phyloP scores from a whole-genome alignment of 441 rosid species.

The Gossypium trilobum region DNA sequence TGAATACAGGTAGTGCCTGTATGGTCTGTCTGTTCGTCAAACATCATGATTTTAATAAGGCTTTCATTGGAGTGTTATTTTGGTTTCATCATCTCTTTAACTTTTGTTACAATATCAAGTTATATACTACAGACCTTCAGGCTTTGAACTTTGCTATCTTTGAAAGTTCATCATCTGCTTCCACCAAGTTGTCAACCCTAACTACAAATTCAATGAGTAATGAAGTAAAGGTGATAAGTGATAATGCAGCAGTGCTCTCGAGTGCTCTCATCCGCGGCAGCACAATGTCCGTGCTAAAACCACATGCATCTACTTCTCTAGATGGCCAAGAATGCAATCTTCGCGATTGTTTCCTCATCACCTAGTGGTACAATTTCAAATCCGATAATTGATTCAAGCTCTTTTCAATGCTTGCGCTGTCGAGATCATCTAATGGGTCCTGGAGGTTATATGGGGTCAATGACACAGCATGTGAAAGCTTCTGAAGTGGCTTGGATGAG shows the following conservation, averaged over 20 bases:
- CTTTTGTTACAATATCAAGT: not conserved
- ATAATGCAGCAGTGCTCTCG: slow-evolving; percentile 54
- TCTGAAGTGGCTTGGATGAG: slow-evolving; percentile 23
- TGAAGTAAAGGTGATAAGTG: slow-evolving; percentile 50
- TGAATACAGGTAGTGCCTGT: slow-evolving; percentile 32
- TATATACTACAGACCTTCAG: slow-evolving; percentile 17
- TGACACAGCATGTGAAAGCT: slow-evolving; percentile 23
- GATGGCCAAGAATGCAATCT: slow-evolving; percentile 57
- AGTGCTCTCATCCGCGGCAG: slow-evolving; percentile 47
- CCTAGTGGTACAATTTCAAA: slow-evolving; percentile 40
- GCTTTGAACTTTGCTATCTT: slow-evolving; percentile 45
- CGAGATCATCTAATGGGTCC: slow-evolving; percentile 16
- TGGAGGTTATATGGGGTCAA: slow-evolving; percentile 10
- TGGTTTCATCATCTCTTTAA: not conserved
- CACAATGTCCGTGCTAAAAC: slow-evolving; percentile 15
- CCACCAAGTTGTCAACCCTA: slow-evolving; percentile 54
- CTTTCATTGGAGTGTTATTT: slow-evolving; percentile 8
- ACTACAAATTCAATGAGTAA: slow-evolving; percentile 63
- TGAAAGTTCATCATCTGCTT: slow-evolving; percentile 52
- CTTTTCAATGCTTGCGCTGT: not conserved
- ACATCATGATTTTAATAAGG: slow-evolving; percentile 38
- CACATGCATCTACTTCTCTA: slow-evolving; percentile 40
- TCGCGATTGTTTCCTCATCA: slow-evolving; percentile 51
- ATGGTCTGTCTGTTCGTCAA: slow-evolving; percentile 25
- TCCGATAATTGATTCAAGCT: slow-evolving; percentile 10